Percentiles rank a stretch among this genome's conserved stretches.
These are phyloP conservation scores for Xylaria curta DNA, from an alignment of 495 filamentous ascomycete genomes.

Conservation along the genomic window DNA sequence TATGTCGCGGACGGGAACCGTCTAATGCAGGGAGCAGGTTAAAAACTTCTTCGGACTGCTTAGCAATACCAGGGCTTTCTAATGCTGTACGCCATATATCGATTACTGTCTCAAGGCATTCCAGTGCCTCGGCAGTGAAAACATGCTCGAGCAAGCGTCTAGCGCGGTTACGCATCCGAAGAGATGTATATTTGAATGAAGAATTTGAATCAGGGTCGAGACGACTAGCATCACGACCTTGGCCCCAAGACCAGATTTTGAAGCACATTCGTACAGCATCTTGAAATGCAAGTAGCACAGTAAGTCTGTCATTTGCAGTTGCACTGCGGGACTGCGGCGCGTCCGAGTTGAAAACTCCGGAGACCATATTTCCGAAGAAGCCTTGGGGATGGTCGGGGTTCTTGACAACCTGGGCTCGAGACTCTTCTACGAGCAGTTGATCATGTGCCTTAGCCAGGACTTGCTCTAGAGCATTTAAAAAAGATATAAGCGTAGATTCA, in stretches of 20 bases:
- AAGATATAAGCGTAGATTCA: constrained; percentile 73
- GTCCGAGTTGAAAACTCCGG: constrained; percentile 86
- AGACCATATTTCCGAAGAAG: constrained; percentile 97
- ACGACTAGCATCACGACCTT: constrained; percentile 58
- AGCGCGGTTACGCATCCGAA: constrained; percentile 87
- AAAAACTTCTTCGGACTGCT: constrained; percentile 65
- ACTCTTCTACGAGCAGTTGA: constrained; percentile 76
- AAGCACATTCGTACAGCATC: constrained; percentile 92
- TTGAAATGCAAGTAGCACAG: constrained; percentile 94
- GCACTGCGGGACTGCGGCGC: constrained; percentile 73
- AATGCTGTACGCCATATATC: constrained; percentile 72
- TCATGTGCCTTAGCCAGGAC: constrained; percentile 89
- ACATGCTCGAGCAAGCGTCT: constrained; percentile 89
- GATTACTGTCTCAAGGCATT: constrained; percentile 89
- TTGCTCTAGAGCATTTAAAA: constrained; percentile 89
- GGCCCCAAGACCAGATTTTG: constrained; percentile 93
- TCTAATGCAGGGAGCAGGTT: constrained; percentile 89
- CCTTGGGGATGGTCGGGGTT: constrained; percentile 85
- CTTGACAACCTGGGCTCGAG: constrained; percentile 68
- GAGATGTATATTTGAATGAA: constrained; percentile 86
- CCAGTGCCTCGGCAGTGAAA: constrained; percentile 91
- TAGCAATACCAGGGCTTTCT: constrained; percentile 42
- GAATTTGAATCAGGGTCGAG: constrained; percentile 75
- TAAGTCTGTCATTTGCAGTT: constrained; percentile 90
- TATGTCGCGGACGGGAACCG: constrained; percentile 87